A percentile compares a stretch with the other conserved stretches of the same genome.
phyloP scores from a whole-genome alignment of 768 basidiomycete species.

The Gautieria morchelliformis region DNA sequence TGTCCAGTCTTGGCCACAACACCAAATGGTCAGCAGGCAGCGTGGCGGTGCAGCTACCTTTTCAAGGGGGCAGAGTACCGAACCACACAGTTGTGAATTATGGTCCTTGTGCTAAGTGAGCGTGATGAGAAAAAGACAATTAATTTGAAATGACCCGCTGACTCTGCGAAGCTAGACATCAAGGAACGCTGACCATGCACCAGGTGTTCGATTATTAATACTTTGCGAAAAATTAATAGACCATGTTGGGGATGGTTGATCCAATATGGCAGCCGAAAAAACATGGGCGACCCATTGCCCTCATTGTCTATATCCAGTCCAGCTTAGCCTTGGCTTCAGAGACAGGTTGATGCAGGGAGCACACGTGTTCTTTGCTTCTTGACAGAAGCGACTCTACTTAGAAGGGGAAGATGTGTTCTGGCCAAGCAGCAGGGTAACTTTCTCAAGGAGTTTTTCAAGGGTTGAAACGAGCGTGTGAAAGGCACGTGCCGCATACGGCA shows the following conservation, averaged over 20 bases:
- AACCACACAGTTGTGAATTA: neutral
- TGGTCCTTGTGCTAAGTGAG: neutral
- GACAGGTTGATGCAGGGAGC: too few relatives aligned
- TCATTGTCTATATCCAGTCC: too few relatives aligned
- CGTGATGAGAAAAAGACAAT: neutral
- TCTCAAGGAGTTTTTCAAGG: neutral
- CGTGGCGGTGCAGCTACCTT: neutral
- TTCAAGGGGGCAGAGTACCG: neutral
- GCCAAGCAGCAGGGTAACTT: neutral
- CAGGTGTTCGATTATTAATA: too few relatives aligned
- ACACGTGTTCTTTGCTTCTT: neutral
- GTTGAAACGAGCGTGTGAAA: neutral
- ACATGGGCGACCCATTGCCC: too few relatives aligned
- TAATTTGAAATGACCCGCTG: neutral
- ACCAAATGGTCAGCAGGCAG: neutral
- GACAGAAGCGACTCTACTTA: neutral
- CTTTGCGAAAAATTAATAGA: too few relatives aligned
- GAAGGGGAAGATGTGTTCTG: neutral
- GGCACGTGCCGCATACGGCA: neutral
- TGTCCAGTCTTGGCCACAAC: neutral
- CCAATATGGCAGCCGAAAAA: too few relatives aligned
- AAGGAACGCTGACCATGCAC: neutral
- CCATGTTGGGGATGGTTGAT: too few relatives aligned
- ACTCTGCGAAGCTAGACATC: neutral
- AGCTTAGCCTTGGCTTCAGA: too few relatives aligned